These are phyloP conservation scores for Poa annua DNA, from an alignment of 176 grass and related monocot species.

Conservation along the genomic window DNA sequence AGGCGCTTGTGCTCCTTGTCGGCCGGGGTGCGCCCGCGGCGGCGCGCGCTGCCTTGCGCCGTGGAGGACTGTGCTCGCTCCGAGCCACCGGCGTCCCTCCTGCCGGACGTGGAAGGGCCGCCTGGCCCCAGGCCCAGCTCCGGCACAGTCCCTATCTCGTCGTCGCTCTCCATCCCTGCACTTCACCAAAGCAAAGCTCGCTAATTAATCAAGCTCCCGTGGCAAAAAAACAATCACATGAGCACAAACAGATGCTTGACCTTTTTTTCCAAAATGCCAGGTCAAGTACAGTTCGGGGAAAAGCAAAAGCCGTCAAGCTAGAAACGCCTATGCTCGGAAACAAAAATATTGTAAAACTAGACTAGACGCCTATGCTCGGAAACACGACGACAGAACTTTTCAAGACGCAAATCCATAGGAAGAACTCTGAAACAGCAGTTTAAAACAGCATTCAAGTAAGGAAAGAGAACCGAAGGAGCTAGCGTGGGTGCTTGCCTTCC, in stretches of 20 bases:
- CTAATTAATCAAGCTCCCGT: not conserved
- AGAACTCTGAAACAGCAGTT: too few relatives aligned
- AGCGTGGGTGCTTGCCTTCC: slow-evolving; percentile 60
- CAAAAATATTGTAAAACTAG: too few relatives aligned
- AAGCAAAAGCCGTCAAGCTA: not conserved
- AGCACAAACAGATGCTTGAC: too few relatives aligned
- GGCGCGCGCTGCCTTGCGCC: slow-evolving; percentile 47
- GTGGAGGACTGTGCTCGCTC: slow-evolving; percentile 59
- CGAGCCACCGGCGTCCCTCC: slow-evolving; percentile 39
- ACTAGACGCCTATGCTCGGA: too few relatives aligned
- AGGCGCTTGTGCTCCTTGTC: slow-evolving; percentile 97
- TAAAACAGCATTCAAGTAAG: not conserved
- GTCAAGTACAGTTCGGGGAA: not conserved
- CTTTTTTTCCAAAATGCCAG: not conserved
- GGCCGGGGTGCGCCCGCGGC: slow-evolving; percentile 61
- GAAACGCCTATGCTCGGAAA: too few relatives aligned
- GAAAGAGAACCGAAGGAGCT: not conserved
- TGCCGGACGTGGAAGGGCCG: slow-evolving; percentile 60
- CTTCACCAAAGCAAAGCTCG: not conserved
- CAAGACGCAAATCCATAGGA: too few relatives aligned
- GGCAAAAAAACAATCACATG: not conserved
- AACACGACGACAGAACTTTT: too few relatives aligned
- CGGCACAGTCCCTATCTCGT: slow-evolving; percentile 73
- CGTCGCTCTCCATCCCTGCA: slow-evolving; percentile 85
- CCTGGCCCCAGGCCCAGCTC: slow-evolving; percentile 62